A percentile compares a stretch with the other conserved stretches of the same genome.
Evolutionary conservation across 1,139 yeast genomes (phyloP).

Genomic region (Suhomyces choctaworum): DNA sequence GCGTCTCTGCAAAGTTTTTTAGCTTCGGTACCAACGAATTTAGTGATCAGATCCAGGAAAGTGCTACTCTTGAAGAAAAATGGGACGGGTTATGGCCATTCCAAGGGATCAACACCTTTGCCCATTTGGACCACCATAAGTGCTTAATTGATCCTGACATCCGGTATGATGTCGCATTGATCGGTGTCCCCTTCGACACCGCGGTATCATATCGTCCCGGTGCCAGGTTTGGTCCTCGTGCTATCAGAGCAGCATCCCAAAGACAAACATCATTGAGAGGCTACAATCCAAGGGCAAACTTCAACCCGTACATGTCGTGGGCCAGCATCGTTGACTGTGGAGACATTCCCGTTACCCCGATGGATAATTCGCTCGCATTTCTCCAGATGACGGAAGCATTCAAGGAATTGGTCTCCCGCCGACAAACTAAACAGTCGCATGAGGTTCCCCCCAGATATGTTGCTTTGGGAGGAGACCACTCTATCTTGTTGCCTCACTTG

Average conservation of each 20-base stretch:
- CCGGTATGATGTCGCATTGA: conserved; percentile 61
- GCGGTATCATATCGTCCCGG: conserved; percentile 75
- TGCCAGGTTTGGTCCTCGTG: conserved; percentile 79
- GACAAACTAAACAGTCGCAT: conserved; percentile 21
- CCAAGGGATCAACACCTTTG: conserved; percentile 71
- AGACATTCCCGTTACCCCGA: conserved; percentile 78
- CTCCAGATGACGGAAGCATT: conserved; percentile 71
- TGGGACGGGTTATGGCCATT: conserved; percentile 73
- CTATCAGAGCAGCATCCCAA: conserved; percentile 71
- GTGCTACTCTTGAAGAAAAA: conserved; percentile 41
- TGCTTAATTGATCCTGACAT: conserved; percentile 54
- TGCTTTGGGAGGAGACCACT: conserved; percentile 79
- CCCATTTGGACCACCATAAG: conserved; percentile 60
- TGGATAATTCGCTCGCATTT: conserved; percentile 70
- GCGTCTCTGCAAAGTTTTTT: conserved; percentile 1
- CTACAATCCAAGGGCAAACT: conserved; percentile 63
- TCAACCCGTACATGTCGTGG: conserved; percentile 68
- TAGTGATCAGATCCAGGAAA: conserved; percentile 1
- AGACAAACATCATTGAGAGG: conserved; percentile 68
- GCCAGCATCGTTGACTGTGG: conserved; percentile 74
- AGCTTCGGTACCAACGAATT: conserved; percentile 6
- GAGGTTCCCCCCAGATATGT: conserved; percentile 57
- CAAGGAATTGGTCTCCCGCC: conserved; percentile 50
- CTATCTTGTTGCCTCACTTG: conserved; percentile 67
- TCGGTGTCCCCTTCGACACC: conserved; percentile 80